Evolutionary conservation across 2,329 filamentous ascomycete species (phyloP).

Genomic region (Ampelomyces quisqualis): DNA sequence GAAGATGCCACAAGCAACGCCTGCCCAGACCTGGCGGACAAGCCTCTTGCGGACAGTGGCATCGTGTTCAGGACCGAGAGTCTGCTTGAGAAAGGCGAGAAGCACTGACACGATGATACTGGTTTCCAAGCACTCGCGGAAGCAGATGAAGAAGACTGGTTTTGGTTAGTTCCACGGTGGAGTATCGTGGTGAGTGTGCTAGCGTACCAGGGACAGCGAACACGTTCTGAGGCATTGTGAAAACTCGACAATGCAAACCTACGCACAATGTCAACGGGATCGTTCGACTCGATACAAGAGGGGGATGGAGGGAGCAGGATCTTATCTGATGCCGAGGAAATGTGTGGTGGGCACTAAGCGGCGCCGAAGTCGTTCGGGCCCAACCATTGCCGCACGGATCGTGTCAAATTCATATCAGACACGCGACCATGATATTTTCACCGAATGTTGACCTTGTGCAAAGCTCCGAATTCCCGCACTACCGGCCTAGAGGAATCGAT

Average conservation of each 20-base stretch:
- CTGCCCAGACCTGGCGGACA: conserved; percentile 68
- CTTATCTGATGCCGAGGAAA: conserved; percentile 28
- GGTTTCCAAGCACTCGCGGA: conserved; percentile 80
- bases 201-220: conserved; percentile 66
- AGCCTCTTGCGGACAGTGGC: conserved; percentile 65
- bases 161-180: no score
- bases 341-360: no score
- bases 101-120: conserved; percentile 86
- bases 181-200: background rate
- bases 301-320: conserved; percentile 9
- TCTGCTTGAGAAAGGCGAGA: conserved; percentile 81
- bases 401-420: conserved; percentile 7
- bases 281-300: conserved; percentile 9
- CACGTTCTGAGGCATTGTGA: conserved; percentile 61
- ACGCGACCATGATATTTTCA: conserved; percentile 1
- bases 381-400: background rate
- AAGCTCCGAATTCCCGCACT: no score
- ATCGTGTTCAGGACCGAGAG: conserved; percentile 66
- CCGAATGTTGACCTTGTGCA: no score
- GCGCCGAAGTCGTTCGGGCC: conserved; percentile 17
- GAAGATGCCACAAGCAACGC: conserved; percentile 61
- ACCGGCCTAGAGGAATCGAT: no score
- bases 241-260: background rate
- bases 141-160: conserved; percentile 87
- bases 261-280: no score